Base-by-base conservation (phyloP, 371 early-diverging fungal species). In the Zychaea mexicana region DNA sequence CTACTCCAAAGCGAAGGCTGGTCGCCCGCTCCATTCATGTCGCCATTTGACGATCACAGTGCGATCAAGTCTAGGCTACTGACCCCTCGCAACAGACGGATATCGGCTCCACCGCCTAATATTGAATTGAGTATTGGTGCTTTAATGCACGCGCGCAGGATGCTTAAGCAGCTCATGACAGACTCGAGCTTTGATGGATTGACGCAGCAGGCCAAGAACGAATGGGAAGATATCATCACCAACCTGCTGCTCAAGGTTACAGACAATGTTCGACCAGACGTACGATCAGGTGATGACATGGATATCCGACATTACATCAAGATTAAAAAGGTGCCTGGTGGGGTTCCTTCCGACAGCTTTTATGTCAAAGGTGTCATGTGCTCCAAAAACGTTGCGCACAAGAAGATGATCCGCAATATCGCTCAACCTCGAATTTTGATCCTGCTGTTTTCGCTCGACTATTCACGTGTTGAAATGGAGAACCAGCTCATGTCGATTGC, bases 271-370 rank as follows among this genome's bases (percentile, higher is more conserved):
- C 83, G 84, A 15, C 90, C 92, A 0, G 88, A 92, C 68, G 86
- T 92, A 17, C 72, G 84, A 5, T 79, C 80, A 27, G 92, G 94
- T 30, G 95, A 96, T 64, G 85, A 84, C 61, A 95, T 95, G 80
- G 97, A 97, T 69, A 86, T 96, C 22, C 85, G 94, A 19, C 90
- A 92, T 28, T 95, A 92, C 62, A 90, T 98, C 61, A 96, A 96
- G 68, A 92, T 98, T 72, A 98, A 98, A 72, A 91, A 90, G 64
- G 91, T 98, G 17, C 94, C 97, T 0, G 97, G 97, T 12, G 97
- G 95, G 0, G 17, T 71, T 19, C 93, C 95, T 0, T 59, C 74
- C 17, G 94, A 96, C 66, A 90, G 92, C 42, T 85, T 90, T 57
- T 96, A 92, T 72, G 85, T 97, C 31, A 80, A 89, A 45, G 96